Evolutionary conservation across 139 green algal genomes (phyloP).

Genomic region (Chlamydomonas asymmetrica): DNA sequence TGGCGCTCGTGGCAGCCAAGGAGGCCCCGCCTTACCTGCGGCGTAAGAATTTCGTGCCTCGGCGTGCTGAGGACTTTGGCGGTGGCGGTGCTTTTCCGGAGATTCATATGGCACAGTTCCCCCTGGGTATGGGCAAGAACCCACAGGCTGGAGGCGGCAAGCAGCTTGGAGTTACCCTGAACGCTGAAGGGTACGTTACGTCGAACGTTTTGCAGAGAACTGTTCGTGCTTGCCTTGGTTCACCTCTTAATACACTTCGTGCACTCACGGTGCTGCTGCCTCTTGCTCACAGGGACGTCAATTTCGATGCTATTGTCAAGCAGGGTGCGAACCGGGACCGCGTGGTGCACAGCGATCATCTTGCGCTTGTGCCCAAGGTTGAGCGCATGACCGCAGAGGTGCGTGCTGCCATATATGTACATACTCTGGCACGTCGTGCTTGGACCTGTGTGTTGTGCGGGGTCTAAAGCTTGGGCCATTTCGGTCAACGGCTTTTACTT

Average conservation of each 20-base stretch:
- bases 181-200: constrained; percentile 77
- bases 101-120: constrained; percentile 91
- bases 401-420: neutral
- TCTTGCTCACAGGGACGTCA: too few species aligned
- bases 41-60: constrained; percentile 74
- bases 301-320: constrained; percentile 86
- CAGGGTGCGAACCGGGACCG: constrained; percentile 79
- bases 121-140: constrained; percentile 85
- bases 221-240: too few species aligned
- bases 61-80: constrained; percentile 81
- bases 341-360: constrained; percentile 72
- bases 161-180: constrained; percentile 81
- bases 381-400: constrained; percentile 68
- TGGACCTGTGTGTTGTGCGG: too few species aligned
- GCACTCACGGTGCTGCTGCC: too few species aligned
- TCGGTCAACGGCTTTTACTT: too few species aligned
- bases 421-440: too few species aligned
- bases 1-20: constrained; percentile 7
- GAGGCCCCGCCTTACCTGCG: constrained; percentile 76
- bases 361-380: constrained; percentile 87
- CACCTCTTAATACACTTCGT: too few species aligned
- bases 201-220: too few species aligned
- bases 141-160: constrained; percentile 29
- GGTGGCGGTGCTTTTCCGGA: constrained; percentile 92
- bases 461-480: too few species aligned